Evolutionary conservation across 1,284 basidiomycete genomes (phyloP), one percentile per base, ranked within the genome.

Genomic region (Microstroma glucosiphilum): DNA sequence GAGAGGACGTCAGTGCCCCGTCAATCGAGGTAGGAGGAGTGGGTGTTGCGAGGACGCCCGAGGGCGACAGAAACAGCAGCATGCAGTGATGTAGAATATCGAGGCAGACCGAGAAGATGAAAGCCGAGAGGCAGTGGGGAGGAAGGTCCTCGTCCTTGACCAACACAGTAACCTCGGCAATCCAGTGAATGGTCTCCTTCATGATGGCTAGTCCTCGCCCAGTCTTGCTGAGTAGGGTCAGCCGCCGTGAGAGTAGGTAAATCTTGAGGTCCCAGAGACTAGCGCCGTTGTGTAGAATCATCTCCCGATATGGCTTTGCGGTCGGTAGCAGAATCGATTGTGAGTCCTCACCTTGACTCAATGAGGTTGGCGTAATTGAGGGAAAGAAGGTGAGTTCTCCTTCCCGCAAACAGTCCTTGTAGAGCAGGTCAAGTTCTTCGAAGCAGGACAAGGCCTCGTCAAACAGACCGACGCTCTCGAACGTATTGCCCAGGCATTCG

Each of bases 11-110:
- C 21, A 54, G 7, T 13, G 51, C 25, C 7, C 26, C 51, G 40
- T 94, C 96, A 0, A 93, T 89, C 70, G 96, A 98, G 66, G 92
- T 97, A 92, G 96, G 98, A 80, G 90, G 92, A 41, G 96, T 96
- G 82, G 98, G 98, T 67, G 98, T 98, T 80, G 96, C 98, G 80
- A 93, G 93, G 1, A 98, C 96, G 8, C 94, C 96, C 0, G 89
- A 91, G 62, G 92, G 92, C 11, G 91, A 94, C n/a, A 84, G 96
- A 60, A 99, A 98, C 81, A 54, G 51, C 8, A 23, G 51, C 72
- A 92, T 89, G 71, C 89, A 91, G 71, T 89, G 87, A 19, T 91
- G 87, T 13, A 94, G 87, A 49, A 89, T 87, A 70, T 89, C 91
- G 60, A 94, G 82, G 23, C 91, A 88, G 0, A 92, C 91, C 11